A percentile compares a stretch with the other conserved stretches of the same genome.
These are phyloP conservation scores for Copromyces sp. DNA, from an alignment of 495 filamentous ascomycete genomes.

Conservation along the genomic window DNA sequence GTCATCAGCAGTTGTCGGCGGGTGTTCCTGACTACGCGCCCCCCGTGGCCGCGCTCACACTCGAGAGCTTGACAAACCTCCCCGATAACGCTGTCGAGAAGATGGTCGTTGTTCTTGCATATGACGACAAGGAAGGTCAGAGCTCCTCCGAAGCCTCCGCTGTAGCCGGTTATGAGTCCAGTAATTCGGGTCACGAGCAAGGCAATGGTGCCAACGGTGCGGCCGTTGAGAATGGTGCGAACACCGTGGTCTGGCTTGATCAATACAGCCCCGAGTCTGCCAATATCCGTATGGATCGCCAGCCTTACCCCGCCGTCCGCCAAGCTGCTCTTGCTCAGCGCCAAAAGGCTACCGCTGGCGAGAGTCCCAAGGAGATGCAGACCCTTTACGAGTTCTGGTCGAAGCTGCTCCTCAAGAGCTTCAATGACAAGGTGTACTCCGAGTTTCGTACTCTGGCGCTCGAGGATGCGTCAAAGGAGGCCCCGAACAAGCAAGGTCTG, in stretches of 20 bases:
- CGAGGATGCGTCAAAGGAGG: constrained; percentile 45
- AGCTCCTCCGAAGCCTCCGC: constrained; percentile 5
- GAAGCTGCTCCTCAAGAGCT: constrained; percentile 63
- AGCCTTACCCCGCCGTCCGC: constrained; percentile 46
- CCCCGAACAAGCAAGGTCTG: constrained; percentile 12
- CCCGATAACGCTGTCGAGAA: constrained; percentile 46
- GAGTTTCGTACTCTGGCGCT: constrained; percentile 65
- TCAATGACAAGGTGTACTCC: constrained; percentile 69
- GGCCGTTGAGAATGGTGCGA: neutral
- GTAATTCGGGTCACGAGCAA: neutral
- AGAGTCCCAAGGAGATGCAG: constrained; percentile 45
- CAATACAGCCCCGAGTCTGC: constrained; percentile 1
- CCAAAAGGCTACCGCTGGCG: constrained; percentile 33
- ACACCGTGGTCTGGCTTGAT: constrained; percentile 11
- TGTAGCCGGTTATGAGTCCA: constrained; percentile 11
- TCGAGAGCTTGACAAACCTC: constrained; percentile 37
- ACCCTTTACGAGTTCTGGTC: constrained; percentile 71
- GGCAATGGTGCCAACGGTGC: constrained; percentile 7
- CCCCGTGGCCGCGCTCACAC: constrained; percentile 32
- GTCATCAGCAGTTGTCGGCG: constrained; percentile 51
- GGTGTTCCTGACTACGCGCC: constrained; percentile 70
- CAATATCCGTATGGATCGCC: constrained; percentile 33
- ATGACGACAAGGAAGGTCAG: constrained; percentile 8
- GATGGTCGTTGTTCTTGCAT: constrained; percentile 14
- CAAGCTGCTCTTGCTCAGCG: constrained; percentile 49